Percentiles rank a stretch among this genome's conserved stretches.
These are phyloP conservation scores for Mucor circinelloides DNA, from an alignment of 371 early-diverging fungal genomes.

Conservation along the genomic window DNA sequence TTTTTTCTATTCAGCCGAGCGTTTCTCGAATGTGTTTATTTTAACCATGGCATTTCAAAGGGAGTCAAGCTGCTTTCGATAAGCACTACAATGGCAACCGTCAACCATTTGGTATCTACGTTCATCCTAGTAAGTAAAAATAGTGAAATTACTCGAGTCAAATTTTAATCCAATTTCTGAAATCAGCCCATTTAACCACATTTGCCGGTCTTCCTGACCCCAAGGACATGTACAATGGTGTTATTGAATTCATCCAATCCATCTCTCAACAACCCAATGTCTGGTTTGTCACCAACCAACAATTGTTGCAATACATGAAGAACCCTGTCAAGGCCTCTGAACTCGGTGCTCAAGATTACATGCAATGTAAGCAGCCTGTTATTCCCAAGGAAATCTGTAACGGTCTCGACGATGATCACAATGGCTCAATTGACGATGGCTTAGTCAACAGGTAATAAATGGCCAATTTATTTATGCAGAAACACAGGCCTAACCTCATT, in stretches of 20 bases:
- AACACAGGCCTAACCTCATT: not conserved
- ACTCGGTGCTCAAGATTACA: constrained; percentile 54
- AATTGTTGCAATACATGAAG: constrained; percentile 66
- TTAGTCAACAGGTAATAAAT: constrained; percentile 36
- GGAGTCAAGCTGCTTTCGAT: constrained; percentile 54
- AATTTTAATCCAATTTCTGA: not conserved
- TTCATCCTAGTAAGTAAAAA: constrained; percentile 49
- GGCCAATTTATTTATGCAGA: not conserved
- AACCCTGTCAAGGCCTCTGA: constrained; percentile 67
- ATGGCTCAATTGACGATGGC: constrained; percentile 47
- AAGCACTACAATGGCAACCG: constrained; percentile 63
- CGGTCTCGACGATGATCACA: constrained; percentile 65
- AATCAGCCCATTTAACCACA: constrained; percentile 50
- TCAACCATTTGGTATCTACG: constrained; percentile 72
- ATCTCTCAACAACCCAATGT: constrained; percentile 54
- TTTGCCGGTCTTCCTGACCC: constrained; percentile 52
- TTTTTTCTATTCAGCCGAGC: not conserved
- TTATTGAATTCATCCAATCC: constrained; percentile 47
- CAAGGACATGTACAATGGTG: constrained; percentile 34
- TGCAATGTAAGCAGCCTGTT: constrained; percentile 60
- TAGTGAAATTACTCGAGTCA: not conserved
- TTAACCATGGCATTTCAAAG: not conserved
- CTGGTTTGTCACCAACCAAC: constrained; percentile 71
- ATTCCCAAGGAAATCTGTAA: constrained; percentile 73
- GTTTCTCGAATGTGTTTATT: not conserved